Evolutionary conservation across 2,329 filamentous ascomycete genomes (phyloP), one percentile per base, ranked within the genome.

Genomic region (Cucurbitaria berberidis): DNA sequence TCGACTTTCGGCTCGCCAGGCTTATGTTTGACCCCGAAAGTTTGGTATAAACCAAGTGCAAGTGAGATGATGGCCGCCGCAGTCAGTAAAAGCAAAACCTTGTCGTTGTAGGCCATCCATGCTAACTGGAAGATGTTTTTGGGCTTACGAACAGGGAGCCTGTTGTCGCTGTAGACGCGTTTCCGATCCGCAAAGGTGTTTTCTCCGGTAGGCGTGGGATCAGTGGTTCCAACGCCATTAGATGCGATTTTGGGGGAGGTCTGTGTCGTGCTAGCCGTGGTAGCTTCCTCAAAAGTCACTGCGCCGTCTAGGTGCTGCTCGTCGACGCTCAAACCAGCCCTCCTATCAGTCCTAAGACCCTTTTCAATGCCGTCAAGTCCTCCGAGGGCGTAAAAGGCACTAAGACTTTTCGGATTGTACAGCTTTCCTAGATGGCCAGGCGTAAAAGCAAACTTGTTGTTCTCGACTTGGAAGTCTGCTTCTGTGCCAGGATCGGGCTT

Each of bases 51-150:
- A 40, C 89, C 89, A 35, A 93, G 83, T 0, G 85, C 86, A 22
- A 93, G 79, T 1, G 89, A 91, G 30, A 93, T 85, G n/a, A 84
- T 79, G 1, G 89, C 89, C 7, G 89, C 89, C 18, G 86, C 80
- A 1, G 78, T 68, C 45, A 68, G 40, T 26, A 68, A 50, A 10
- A 68, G 54, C 74, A 91, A 78, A 10, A 93, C 86, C 66, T 92
- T 93, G 74, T 93, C 89, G 68, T 92, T 91, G 76, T 90, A 91
- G 1, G 89, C 89, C 65, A 91, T 88, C 89, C 89, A 93, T 57
- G 90, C 89, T 36, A 92, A 76, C 66, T 87, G 80, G 55, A 88
- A 78, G 45, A 92, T 86, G 34, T 80, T 86, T 70, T 91, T 91
- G 21, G 86, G 79, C 66, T 89, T 89, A 64, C 84, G 84, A 60